Percentiles rank a stretch among this genome's conserved stretches.
Conservation (phyloP, 108 stramenopile genomes). For the Bacterosira constricta region DNA sequence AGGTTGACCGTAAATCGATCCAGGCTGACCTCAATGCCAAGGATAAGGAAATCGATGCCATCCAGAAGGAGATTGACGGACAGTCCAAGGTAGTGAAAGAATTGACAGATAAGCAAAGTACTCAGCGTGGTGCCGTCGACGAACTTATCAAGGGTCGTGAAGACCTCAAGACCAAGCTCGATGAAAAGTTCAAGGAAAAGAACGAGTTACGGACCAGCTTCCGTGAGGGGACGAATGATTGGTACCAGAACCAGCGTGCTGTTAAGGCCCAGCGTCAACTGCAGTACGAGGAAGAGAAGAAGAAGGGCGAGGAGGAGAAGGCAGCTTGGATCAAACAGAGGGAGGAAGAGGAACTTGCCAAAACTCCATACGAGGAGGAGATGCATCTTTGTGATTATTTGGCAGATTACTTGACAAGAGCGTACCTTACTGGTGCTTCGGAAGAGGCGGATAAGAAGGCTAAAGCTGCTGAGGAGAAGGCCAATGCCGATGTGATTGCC, state of each 20-base stretch:
- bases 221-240: conserved; percentile 79
- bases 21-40: conserved; percentile 67
- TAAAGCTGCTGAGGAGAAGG: conserved; percentile 44
- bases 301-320: conserved; percentile 86
- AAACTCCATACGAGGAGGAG: conserved; percentile 96
- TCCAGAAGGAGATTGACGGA: conserved; percentile 76
- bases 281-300: conserved; percentile 88
- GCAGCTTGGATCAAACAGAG: conserved; percentile 77
- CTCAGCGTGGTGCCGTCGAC: conserved; percentile 62
- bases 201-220: conserved; percentile 74
- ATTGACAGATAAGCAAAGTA: conserved; percentile 61
- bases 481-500: conserved; percentile 62
- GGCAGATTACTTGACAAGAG: conserved; percentile 81
- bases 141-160: conserved; percentile 78
- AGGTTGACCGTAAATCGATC: conserved; percentile 67
- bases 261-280: conserved; percentile 80
- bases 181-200: conserved; percentile 83
- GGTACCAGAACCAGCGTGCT: conserved; percentile 84
- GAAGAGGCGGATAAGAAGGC: conserved; percentile 45
- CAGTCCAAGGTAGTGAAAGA: conserved; percentile 57
- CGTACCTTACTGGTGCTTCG: conserved; percentile 53
- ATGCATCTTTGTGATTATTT: conserved; percentile 95
- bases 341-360: conserved; percentile 95
- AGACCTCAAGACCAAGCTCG: conserved; percentile 65
- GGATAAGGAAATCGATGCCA: conserved; percentile 89